Evolutionary conservation across 352 stramenopile species (phyloP), one percentile per base, ranked within the genome.

Genomic region (Globisporangium okanoganense): DNA sequence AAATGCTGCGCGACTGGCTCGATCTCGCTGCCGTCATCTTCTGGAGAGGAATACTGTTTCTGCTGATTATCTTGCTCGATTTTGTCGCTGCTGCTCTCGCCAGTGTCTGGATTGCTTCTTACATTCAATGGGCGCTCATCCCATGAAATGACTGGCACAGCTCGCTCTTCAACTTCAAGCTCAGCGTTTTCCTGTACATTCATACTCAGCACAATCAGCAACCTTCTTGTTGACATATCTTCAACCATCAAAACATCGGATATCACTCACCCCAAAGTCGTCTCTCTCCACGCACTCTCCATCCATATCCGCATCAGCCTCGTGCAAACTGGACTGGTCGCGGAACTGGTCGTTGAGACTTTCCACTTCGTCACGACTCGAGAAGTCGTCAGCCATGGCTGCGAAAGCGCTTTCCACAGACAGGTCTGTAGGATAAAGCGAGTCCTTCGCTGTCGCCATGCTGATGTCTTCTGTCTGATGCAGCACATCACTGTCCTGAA

Each of bases 71-170:
- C 6, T 3, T 25, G 29, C 27, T 53, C 55, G 14, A 49, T 22
- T 14, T 51, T 38, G 27, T 14, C 25, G 31, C 41, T 41, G 24
- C n/a, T 35, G 35, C 25, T 18, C 16, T 20, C 41, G 22, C 57
- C 47, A 9, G 44, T 55, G 5, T 31, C 47, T 29, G 18, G 48
- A 13, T 43, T 38, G 18, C 48, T 29, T 40, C 47, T 38, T 13
- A 52, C 14, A 24, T 58, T 64, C 57, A 64, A 36, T 8, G 57
- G 57, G 10, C 57, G 57, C 14, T 64, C 57, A 5, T 64, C 57
- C 57, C 57, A 64, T 13, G 47, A 49, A 5, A 12, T 51, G 24
- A 8, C 43, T 13, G 36, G 9, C 2, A 12, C 13, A 7, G 35
- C 40, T 43, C 18, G 22, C 14, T 20, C 10, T 18, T 31, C 12